phyloP scores from a whole-genome alignment of 2,329 filamentous ascomycete species.

The Trichophyton simii region DNA sequence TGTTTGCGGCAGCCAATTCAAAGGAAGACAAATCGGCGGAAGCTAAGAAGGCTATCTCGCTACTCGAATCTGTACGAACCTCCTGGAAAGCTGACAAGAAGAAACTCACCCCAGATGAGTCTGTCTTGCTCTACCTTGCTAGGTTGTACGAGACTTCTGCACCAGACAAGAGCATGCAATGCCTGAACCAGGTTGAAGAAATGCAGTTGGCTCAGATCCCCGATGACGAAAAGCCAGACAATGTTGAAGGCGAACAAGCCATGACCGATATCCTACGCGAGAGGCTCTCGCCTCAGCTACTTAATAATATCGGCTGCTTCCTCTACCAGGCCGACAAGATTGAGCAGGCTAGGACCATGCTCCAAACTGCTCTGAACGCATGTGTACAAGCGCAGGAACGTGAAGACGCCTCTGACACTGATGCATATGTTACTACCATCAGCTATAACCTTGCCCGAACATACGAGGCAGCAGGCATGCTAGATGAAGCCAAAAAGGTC shows the following conservation, averaged over 20 bases:
- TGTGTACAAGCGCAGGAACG: slow-evolving; percentile 70
- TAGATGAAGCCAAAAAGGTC: slow-evolving; percentile 72
- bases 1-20: slow-evolving; percentile 64
- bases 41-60: slow-evolving; percentile 69
- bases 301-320: slow-evolving; percentile 97
- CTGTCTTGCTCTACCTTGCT: slow-evolving; percentile 81
- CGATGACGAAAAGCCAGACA: slow-evolving; percentile 52
- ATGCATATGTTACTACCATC: slow-evolving; percentile 87
- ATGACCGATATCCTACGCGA: slow-evolving; percentile 53
- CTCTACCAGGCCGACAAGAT: slow-evolving; percentile 79
- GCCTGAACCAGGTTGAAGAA: slow-evolving; percentile 81
- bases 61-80: slow-evolving; percentile 71
- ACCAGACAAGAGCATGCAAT: slow-evolving; percentile 84
- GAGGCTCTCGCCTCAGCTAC: slow-evolving; percentile 70
- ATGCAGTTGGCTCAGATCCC: slow-evolving; percentile 71
- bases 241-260: slow-evolving; percentile 48
- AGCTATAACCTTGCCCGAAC: slow-evolving; percentile 92
- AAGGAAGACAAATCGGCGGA: slow-evolving; percentile 86
- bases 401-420: slow-evolving; percentile 65
- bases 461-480: slow-evolving; percentile 72
- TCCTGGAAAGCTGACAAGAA: slow-evolving; percentile 92
- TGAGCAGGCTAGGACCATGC: slow-evolving; percentile 68
- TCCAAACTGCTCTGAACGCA: slow-evolving; percentile 80
- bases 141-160: slow-evolving; percentile 76
- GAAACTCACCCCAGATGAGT: slow-evolving; percentile 65